Evolutionary conservation across 106 monocot species (phyloP).

Genomic region (Amphibolis antarctica): DNA sequence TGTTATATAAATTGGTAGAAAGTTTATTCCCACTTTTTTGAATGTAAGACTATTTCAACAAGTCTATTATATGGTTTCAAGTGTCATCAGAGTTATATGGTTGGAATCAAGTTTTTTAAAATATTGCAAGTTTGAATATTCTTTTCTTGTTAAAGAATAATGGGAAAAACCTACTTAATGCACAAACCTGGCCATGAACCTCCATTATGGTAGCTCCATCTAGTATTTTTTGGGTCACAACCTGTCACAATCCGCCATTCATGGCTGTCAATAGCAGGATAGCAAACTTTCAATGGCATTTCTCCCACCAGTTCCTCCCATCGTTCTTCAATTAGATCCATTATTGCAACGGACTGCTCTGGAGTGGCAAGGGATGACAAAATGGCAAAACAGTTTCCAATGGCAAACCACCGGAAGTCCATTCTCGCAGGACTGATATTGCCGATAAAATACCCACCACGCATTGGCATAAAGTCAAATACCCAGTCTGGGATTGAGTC

Average conservation of each 20-base stretch:
- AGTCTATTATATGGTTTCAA: no score
- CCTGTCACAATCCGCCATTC: constrained; percentile 18
- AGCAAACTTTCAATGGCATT: constrained; percentile 17
- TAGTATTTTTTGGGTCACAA: constrained; percentile 19
- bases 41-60: no score
- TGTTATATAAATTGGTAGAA: no score
- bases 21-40: no score
- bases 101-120: no score
- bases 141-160: background rate
- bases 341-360: constrained; percentile 17
- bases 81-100: no score
- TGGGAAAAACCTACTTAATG: no score
- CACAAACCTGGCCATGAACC: constrained; percentile 23
- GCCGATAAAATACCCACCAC: constrained; percentile 19
- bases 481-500: constrained; percentile 26
- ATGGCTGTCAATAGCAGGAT: constrained; percentile 21
- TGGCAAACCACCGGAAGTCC: constrained; percentile 23
- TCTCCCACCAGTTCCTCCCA: constrained; percentile 21
- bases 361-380: constrained; percentile 15
- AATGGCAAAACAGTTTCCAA: constrained; percentile 16
- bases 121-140: no score
- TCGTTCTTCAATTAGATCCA: constrained; percentile 16
- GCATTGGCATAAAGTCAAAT: constrained; percentile 18
- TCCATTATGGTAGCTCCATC: constrained; percentile 26
- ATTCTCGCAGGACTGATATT: constrained; percentile 21